Evolutionary conservation across 2,329 filamentous ascomycete species (phyloP).

Genomic region (Beauveria sp.): DNA sequence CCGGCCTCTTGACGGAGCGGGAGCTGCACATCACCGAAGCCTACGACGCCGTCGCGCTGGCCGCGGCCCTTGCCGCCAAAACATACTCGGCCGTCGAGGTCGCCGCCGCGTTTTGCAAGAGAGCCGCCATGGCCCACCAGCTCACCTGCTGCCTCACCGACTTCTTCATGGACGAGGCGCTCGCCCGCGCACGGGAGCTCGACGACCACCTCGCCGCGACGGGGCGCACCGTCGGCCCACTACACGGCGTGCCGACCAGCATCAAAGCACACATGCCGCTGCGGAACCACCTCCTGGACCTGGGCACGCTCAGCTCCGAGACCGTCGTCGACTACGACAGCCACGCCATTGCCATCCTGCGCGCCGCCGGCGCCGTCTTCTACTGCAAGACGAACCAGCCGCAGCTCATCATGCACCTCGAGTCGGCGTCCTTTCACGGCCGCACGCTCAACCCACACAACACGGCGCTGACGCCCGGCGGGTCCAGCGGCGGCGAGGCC

Average conservation of each 20-base stretch:
- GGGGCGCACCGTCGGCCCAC: constrained; percentile 41
- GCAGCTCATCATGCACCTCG: constrained; percentile 44
- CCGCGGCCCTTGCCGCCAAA: constrained; percentile 27
- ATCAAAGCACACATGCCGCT: constrained; percentile 57
- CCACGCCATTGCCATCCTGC: constrained; percentile 48
- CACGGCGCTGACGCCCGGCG: constrained; percentile 50
- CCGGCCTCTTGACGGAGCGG: constrained; percentile 34
- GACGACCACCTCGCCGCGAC: constrained; percentile 33
- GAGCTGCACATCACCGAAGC: constrained; percentile 42
- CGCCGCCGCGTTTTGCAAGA: constrained; percentile 42
- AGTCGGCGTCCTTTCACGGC: constrained; percentile 52
- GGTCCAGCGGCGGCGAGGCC: constrained; percentile 50
- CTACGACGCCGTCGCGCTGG: constrained; percentile 35
- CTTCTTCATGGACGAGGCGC: constrained; percentile 41
- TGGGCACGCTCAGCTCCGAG: constrained; percentile 46
- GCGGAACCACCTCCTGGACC: constrained; percentile 38
- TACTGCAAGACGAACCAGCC: constrained; percentile 64
- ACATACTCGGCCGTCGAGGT: constrained; percentile 33
- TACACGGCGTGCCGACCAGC: constrained; percentile 44
- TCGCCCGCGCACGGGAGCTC: constrained; percentile 31
- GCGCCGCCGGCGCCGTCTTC: constrained; percentile 52
- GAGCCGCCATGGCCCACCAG: constrained; percentile 48
- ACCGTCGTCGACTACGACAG: constrained; percentile 43
- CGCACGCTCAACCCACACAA: constrained; percentile 55
- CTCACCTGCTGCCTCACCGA: constrained; percentile 45